Conservation (phyloP, 2,329 filamentous ascomycete genomes). For the Whalleya microplaca region DNA sequence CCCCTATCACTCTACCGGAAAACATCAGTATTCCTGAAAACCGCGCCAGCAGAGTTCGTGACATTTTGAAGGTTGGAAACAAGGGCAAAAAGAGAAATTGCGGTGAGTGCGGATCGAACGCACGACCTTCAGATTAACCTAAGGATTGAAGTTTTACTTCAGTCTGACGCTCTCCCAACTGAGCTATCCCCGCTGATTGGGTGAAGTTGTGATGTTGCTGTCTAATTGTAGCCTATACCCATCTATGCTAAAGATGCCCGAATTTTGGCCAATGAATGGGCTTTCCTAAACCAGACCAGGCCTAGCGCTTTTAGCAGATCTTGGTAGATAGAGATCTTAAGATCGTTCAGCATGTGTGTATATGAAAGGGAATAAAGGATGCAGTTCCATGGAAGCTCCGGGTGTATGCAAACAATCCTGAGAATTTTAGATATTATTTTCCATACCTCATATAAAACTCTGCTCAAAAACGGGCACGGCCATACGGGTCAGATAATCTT, state of each 20-base stretch:
- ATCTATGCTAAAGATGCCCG: neutral
- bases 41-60: no score
- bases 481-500: no score
- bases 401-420: no score
- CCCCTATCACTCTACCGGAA: no score
- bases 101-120: slow-evolving; percentile 32
- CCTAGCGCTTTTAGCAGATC: neutral
- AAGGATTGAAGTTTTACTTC: slow-evolving; percentile 20
- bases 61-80: neutral
- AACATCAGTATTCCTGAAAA: no score
- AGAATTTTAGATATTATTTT: no score
- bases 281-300: neutral
- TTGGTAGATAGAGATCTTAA: neutral
- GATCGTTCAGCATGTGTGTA: neutral
- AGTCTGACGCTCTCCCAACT: slow-evolving; percentile 34
- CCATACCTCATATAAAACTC: no score
- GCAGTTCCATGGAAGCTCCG: no score
- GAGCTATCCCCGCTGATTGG: slow-evolving; percentile 30
- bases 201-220: no score
- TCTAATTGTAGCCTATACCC: no score
- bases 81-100: slow-evolving; percentile 7
- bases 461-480: no score
- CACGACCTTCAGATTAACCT: slow-evolving; percentile 32
- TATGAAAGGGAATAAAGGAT: no score
- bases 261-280: neutral